Base-by-base conservation (phyloP, 495 filamentous ascomycete genomes). In the Aspergillus kassunensis region DNA sequence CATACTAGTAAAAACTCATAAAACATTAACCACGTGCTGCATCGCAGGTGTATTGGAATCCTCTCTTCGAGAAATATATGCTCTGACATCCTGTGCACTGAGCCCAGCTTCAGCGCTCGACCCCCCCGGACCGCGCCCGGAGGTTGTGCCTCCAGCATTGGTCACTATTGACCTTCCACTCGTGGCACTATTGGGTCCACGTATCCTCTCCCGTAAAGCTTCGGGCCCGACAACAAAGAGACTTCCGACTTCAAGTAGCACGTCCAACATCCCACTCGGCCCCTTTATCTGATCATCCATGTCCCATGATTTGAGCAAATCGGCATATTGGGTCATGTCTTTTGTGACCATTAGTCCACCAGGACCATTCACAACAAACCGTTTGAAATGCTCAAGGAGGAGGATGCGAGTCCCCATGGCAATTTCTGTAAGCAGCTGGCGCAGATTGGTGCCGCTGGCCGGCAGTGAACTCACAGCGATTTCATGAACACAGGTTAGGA, bases 311-410 rank as follows among this genome's bases (percentile, higher is more conserved):
- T 86, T 81, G 37, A 97, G 75, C 19, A 95, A 74, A 40, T 89
- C 83, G 5, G 88, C 84, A 64, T 99, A 99, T 58, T 87, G 89
- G 13, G 88, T 89, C 58, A 97, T 87, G 66, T 99, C 95, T 76
- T 96, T 96, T 41, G 87, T 90, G 21, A 97, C 90, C 82, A 97
- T 91, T 35, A 99, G 77, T 1, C 89, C 93, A 40, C 95, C 95
- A 0, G 91, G 87, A 27, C 90, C 88, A 64, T 88, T 95, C 34
- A 97, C 90, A 37, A 80, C 80, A 71, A 95, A 97, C 57, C 88
- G 89, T 61, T 93, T 95, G 70, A 97, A 88, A 70, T 99, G 95
- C 54, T 91, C 88, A 44, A 97, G 81, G 16, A 99, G 75, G 2
- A 92, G 75, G 25, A 70, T 72, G 51, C 90, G 86, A 23, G 93